Evolutionary conservation across 139 green algal species (phyloP), one percentile per base, ranked within the genome.

Genomic region (Micromonas commoda): DNA sequence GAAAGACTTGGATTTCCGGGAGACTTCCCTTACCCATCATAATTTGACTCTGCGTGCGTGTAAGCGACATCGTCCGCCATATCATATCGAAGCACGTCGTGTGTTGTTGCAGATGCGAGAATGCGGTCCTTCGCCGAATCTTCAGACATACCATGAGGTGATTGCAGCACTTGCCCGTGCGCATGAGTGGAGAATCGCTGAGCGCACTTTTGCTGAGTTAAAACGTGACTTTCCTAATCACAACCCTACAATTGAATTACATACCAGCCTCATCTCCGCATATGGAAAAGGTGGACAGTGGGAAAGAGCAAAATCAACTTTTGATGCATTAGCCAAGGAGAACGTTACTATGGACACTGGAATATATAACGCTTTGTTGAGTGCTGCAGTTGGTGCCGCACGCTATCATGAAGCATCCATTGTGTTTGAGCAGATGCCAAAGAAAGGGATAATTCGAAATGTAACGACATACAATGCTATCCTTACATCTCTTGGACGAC

Each of bases 271-370:
- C 35, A 75, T 75, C 35, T 61, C 34, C 34, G 68, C 68, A 28
- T 75, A 75, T 37, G 68, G 68, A 6, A 75, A 75, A 39, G 35
- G 68, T 63, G 68, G 68, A n/a, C 68, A 75, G 68, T 75, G 31
- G 21, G 68, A 75, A 60, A 75, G 61, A 39, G 68, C 68, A n/a
- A 32, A 19, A 13, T 28, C 28, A 9, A 21, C 33, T 31, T 75
- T 75, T 39, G 1, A 75, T 23, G 33, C n/a, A 16, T 19, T 75
- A 23, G 33, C 35, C 20, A 20, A 38, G 3, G 29, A 60, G 37
- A 13, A 24, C 23, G 21, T 28, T 13, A 13, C 23, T 19, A 63
- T 60, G 37, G 68, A 75, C 26, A 75, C 68, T 2, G 68, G 68
- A 38, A 24, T 61, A 39, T 61, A 75, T 37, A 75, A 75, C 35